Evolutionary conservation across 2,329 filamentous ascomycete genomes (phyloP), one percentile per base, ranked within the genome.

Genomic region (Arthrobotrys megalospora): DNA sequence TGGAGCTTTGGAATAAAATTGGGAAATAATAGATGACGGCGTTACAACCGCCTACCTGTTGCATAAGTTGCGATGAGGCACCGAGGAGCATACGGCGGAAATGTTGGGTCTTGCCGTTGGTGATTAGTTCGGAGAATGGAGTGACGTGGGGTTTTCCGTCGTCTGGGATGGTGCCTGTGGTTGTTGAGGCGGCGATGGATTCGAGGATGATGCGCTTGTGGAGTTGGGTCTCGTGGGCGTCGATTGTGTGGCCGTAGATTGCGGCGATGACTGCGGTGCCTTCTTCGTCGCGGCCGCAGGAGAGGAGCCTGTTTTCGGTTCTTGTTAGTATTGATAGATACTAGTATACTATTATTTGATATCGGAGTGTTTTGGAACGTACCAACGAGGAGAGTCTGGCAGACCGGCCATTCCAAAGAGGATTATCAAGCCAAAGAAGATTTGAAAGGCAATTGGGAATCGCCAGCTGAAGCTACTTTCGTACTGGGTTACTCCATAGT

Each of bases 141-240:
- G 68, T 80, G 7, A 81, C 79, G 19, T 82, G 82, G 32, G 69
- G 7, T 47, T 79, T 79, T 7, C 65, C 64, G 24, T 62, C 63
- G 0, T 85, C 83, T 47, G 85, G 85, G 45, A 83, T 83, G 71
- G 85, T 85, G 32, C 86, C 87, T 10, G 45, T 16, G 14, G 64
- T 55, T 10, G 53, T 16, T 24, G 86, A 88, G 50, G 88, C 88
- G 47, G 87, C 86, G 79, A 92, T 89, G 0, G 88, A 90, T 81
- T 94, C 91, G n/a, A 89, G 84, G n/a, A 92, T 90, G 0, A 91
- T 89, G 66, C 90, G 88, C 81, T 88, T 87, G 83, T 92, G 89
- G 8, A 87, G 82, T 53, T 87, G 85, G 1, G 90, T 90, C 81
- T 91, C 87, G 7, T 86, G 84, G 79, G 88, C 86, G 55, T 90